phyloP scores from a whole-genome alignment of 169 alveolate species.

The Plasmodium billcollinsi region DNA sequence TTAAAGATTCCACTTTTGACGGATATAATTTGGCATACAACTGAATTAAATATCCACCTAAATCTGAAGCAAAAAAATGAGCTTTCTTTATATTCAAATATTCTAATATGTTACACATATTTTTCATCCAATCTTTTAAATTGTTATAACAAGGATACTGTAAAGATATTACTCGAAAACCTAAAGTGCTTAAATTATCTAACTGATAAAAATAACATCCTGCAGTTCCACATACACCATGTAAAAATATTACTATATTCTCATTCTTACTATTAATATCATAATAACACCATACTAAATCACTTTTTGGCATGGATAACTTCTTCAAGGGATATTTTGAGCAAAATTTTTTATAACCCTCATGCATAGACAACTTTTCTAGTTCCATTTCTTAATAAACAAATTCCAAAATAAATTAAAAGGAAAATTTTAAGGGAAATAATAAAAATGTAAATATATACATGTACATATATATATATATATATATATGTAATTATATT shows the following conservation, averaged over 20 bases:
- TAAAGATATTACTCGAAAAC: constrained; percentile 83
- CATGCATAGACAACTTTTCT: constrained; percentile 79
- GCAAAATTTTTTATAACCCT: constrained; percentile 81
- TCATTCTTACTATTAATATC: constrained; percentile 73
- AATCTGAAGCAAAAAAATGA: constrained; percentile 84
- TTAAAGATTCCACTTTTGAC: constrained; percentile 74
- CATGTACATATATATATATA: background rate
- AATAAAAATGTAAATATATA: background rate
- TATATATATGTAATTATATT: background rate
- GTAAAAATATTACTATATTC: constrained; percentile 79
- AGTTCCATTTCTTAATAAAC: constrained; percentile 23
- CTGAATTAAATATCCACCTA: constrained; percentile 85
- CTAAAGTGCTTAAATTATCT: constrained; percentile 79
- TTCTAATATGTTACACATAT: constrained; percentile 83
- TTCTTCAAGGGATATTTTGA: constrained; percentile 80
- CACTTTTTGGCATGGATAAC: constrained; percentile 85
- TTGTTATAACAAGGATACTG: constrained; percentile 86
- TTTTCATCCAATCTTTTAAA: constrained; percentile 84
- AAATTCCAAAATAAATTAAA: background rate
- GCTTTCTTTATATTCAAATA: constrained; percentile 83
- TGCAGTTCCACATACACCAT: constrained; percentile 89
- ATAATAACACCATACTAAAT: constrained; percentile 85
- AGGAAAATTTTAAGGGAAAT: background rate
- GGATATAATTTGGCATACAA: constrained; percentile 84
- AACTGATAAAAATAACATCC: constrained; percentile 85